Percentiles rank a stretch among this genome's conserved stretches.
These are phyloP conservation scores for Diplosphaera chodatii DNA, from an alignment of 139 green algal genomes.

Conservation along the genomic window DNA sequence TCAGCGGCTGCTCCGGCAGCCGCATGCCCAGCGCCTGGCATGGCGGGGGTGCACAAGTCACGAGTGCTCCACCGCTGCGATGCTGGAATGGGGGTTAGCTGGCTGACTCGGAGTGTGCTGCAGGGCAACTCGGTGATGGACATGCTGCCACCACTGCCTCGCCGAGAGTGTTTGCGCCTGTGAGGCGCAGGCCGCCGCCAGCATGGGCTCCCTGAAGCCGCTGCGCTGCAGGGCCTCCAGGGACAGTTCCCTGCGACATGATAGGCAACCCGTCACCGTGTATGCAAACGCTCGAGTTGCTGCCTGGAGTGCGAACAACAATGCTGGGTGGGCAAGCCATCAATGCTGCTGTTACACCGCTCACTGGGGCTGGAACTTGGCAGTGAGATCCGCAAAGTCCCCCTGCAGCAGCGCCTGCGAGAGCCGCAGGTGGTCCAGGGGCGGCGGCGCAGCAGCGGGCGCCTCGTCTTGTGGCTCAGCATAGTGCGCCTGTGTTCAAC, in stretches of 20 bases:
- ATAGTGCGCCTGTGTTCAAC: background rate
- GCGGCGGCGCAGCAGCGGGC: background rate
- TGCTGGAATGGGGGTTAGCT: too few relatives aligned
- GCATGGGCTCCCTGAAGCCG: slow-evolving; percentile 4
- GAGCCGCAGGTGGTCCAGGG: background rate
- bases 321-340: too few relatives aligned
- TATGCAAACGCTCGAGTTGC: too few relatives aligned
- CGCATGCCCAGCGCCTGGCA: slow-evolving; percentile 21
- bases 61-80: too few relatives aligned
- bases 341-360: too few relatives aligned
- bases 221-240: background rate
- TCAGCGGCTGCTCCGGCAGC: slow-evolving; percentile 15
- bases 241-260: slow-evolving; percentile 6
- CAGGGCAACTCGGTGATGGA: too few relatives aligned
- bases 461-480: background rate
- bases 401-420: background rate
- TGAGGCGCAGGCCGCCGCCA: background rate
- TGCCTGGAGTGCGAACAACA: too few relatives aligned
- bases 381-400: background rate
- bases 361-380: background rate
- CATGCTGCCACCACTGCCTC: too few relatives aligned
- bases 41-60: too few relatives aligned
- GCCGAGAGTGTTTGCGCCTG: background rate
- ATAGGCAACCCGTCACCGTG: too few relatives aligned
- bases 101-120: too few relatives aligned